phyloP scores from a whole-genome alignment of 2,329 filamentous ascomycete genomes.

The Albophoma yamanashiensis region DNA sequence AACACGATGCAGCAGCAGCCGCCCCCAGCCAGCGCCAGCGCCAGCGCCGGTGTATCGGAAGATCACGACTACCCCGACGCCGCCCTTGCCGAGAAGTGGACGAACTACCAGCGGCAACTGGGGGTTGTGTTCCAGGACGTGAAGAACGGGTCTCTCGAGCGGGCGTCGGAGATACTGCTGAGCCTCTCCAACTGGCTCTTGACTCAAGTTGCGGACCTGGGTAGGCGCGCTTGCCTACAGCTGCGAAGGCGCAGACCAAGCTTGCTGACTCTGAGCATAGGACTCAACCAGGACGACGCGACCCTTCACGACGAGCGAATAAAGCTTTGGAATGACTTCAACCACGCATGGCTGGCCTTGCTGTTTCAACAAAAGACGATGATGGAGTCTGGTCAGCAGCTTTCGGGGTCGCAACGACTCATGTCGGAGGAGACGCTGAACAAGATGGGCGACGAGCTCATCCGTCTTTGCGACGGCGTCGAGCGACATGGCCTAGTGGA shows the following conservation, averaged over 20 bases:
- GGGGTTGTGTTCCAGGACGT: conserved; percentile 63
- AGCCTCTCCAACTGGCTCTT: conserved; percentile 45
- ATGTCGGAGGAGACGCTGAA: conserved; percentile 61
- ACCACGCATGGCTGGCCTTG: conserved; percentile 78
- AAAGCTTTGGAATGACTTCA: conserved; percentile 88
- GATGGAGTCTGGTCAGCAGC: conserved; percentile 46
- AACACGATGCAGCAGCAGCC: conserved; percentile 29
- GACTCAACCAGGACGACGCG: conserved; percentile 75
- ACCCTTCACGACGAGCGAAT: conserved; percentile 65
- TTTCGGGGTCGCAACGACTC: conserved; percentile 48
- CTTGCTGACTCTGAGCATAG: conserved; percentile 33
- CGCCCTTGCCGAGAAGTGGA: conserved; percentile 58
- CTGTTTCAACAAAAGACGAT: conserved; percentile 78
- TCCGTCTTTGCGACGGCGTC: conserved; percentile 73
- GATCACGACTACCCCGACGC: conserved; percentile 46
- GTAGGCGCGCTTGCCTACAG: conserved; percentile 25
- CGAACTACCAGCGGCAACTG: conserved; percentile 50
- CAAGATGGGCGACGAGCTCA: conserved; percentile 71
- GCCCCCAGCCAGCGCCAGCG: background rate
- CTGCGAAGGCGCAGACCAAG: background rate
- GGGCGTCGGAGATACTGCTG: conserved; percentile 40
- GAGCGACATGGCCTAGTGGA: conserved; percentile 92
- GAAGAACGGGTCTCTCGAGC: conserved; percentile 37
- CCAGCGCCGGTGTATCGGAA: conserved; percentile 33
- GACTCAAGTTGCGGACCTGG: conserved; percentile 42